Conservation (phyloP, 192 early-diverging fungal species). For the Coemansia sp. region DNA sequence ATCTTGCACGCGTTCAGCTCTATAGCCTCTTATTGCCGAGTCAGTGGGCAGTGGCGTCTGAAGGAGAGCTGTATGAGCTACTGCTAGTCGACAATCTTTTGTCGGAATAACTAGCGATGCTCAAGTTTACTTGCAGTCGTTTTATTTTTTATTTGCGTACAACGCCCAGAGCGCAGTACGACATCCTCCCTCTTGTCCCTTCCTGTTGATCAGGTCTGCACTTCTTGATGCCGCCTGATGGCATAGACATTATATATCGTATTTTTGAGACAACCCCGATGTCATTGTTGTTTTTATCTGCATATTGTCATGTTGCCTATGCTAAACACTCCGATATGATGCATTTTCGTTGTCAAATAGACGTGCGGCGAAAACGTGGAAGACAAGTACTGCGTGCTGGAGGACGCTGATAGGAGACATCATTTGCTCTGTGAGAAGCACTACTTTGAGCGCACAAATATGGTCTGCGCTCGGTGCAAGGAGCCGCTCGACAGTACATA, state of each 20-base stretch:
- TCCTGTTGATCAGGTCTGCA: not conserved
- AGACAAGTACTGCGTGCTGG: conserved; percentile 34
- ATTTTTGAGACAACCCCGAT: not conserved
- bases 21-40: not conserved
- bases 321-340: not conserved
- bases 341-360: conserved; percentile 13
- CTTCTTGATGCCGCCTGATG: not conserved
- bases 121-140: not conserved
- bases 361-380: conserved; percentile 42
- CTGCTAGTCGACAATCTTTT: not conserved
- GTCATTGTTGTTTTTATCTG: conserved; percentile 10
- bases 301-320: not conserved
- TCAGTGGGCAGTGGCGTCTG: not conserved
- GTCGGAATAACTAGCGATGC: conserved; percentile 2
- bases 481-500: conserved; percentile 86
- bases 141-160: not conserved
- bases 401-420: conserved; percentile 33
- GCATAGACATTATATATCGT: not conserved
- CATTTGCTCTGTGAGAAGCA: conserved; percentile 47
- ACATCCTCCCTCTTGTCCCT: not conserved
- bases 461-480: conserved; percentile 70
- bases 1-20: not conserved
- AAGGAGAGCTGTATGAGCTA: not conserved
- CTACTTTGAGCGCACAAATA: conserved; percentile 49
- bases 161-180: not conserved